These are phyloP conservation scores for Crithidia acanthocephali DNA, from an alignment of 208 protist genomes.

Conservation along the genomic window DNA sequence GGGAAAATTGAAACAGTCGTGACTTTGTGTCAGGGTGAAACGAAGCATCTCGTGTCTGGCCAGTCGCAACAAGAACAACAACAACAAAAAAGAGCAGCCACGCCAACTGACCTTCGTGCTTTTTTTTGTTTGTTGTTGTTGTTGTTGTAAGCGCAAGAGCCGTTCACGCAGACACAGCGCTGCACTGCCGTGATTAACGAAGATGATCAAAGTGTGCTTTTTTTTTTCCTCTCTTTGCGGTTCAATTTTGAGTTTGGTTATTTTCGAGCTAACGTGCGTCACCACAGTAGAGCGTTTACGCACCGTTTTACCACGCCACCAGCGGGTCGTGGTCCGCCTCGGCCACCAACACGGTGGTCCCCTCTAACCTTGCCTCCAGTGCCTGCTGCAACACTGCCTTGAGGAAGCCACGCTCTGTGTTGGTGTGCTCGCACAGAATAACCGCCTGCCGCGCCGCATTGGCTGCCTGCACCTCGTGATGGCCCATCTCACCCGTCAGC, in stretches of 20 bases:
- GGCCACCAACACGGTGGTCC: constrained; percentile 59
- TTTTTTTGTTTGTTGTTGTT: too few species aligned
- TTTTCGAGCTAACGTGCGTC: neutral
- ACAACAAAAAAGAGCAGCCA: too few species aligned
- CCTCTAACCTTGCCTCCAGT: constrained; percentile 54
- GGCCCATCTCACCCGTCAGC: constrained; percentile 92
- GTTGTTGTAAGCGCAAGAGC: too few species aligned
- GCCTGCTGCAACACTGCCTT: constrained; percentile 40
- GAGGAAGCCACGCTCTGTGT: constrained; percentile 93
- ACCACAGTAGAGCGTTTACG: neutral
- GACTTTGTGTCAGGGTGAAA: too few species aligned
- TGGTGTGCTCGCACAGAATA: constrained; percentile 93
- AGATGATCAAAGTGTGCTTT: too few species aligned
- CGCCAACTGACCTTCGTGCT: too few species aligned
- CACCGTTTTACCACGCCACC: constrained; percentile 56
- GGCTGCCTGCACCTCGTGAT: constrained; percentile 93
- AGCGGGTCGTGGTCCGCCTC: constrained; percentile 79
- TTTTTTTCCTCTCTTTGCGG: too few species aligned
- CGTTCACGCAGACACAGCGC: too few species aligned
- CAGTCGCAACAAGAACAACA: too few species aligned
- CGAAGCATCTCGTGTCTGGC: too few species aligned
- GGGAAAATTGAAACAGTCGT: too few species aligned
- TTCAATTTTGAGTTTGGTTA: neutral
- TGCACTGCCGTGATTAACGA: too few species aligned
- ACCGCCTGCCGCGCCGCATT: constrained; percentile 78